Evolutionary conservation across 73 alveolate genomes (phyloP).

Genomic region (Tetrahymena borealis): DNA sequence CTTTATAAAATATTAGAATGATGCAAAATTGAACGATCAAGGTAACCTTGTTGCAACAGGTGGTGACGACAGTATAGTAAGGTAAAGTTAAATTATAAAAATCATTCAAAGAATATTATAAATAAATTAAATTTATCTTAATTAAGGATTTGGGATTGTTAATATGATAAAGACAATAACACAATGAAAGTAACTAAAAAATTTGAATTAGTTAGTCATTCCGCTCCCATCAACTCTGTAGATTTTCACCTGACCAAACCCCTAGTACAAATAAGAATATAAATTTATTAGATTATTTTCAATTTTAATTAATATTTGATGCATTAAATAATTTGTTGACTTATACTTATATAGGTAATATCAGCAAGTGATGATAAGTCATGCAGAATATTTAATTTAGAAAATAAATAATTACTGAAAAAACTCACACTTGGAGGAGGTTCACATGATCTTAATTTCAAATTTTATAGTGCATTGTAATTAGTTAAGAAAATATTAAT

Average conservation of each 20-base stretch:
- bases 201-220: background rate
- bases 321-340: too few species aligned
- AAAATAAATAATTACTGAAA: background rate
- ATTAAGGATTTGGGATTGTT: background rate
- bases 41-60: background rate
- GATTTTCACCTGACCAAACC: background rate
- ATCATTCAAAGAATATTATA: background rate
- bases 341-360: background rate
- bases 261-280: background rate
- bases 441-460: background rate
- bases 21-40: background rate
- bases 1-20: background rate
- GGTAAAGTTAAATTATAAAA: background rate
- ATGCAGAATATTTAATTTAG: background rate
- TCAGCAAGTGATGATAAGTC: background rate
- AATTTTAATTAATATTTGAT: too few species aligned
- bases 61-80: background rate
- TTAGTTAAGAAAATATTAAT: background rate
- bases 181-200: background rate
- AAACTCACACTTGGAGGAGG: background rate
- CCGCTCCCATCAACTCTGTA: background rate
- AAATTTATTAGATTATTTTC: background rate
- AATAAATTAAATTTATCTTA: background rate
- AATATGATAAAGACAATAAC: background rate
- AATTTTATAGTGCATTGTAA: background rate